Base-by-base conservation (phyloP, 129 eudicot species). In the Mikania micrantha region DNA sequence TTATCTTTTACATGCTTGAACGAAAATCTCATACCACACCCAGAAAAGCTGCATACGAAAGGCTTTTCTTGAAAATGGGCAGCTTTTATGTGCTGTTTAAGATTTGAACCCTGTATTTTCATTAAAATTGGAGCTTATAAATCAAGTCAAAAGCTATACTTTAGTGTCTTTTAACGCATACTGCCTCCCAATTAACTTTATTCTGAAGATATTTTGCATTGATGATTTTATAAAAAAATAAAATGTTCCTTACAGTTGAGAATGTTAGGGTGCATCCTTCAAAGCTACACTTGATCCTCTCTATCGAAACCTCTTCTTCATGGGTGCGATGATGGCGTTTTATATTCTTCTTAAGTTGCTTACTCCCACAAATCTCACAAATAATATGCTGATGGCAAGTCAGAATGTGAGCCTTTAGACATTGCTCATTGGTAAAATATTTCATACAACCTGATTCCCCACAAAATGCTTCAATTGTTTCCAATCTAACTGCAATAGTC, bases 1-100 rank as follows among this genome's bases (percentile, higher is more conserved):
- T 80, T 87, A 78, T 89, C 89, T 71, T 87, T 85, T 48, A 89
- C 99, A 41, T 90, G 99, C 78, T 90, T 94, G 76, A 82, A 90
- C 0, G 90, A 34, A 69, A 94, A 94, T 24, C 73, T 85, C 99
- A 66, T 83, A 53, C 80, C 84, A 87, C 97, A 94, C 13, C 86
- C 92, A n/a, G 82, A 70, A 34, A 87, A 11, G 61, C 90, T 69
- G 65, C 99, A 94, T 8, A 67, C 74, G 62, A 72, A 94, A 1
- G 93, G 99, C 40, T 80, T 81, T 9, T 77, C 70, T 48, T 81
- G 78, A 36, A 76, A 64, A 80, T 94, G 99, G 7, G 73, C 88
- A 25, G 91, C 84, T 79, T 90, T 87, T 7, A 94, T 38, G 45
- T 94, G 99, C 32, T 83, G 90, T 29, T 44, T 78, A 9, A 94